Base-by-base conservation (phyloP, 768 basidiomycete species). In the Mycena indigotica region DNA sequence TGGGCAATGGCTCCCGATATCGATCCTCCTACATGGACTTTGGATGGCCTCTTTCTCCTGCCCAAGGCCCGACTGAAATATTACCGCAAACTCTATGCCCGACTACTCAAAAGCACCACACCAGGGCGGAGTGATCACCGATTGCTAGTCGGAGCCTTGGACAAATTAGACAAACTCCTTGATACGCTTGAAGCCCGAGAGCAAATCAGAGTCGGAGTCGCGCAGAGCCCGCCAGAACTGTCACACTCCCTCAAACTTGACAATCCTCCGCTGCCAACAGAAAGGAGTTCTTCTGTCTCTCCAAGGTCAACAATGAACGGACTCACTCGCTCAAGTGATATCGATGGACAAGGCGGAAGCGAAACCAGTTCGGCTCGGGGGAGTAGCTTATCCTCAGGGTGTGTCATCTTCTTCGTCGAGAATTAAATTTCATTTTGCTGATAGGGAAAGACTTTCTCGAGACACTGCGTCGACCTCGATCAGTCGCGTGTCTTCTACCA, bases 1-100 rank as follows among this genome's bases (percentile, higher is more conserved):
- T 69, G 76, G 61, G 65, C 73, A 12, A 66, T 70, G 16, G 69
- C 70, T 44, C 71, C 79, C 13, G 70, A 76, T 28, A 52, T 70
- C 3, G 74, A 79, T 55, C 67, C 75, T 15, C 72, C 79, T 5
- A 69, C 73, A 4, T 97, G 95, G 93, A 90, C 93, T 0, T 76
- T 98, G 15, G 96, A 98, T 68, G 75, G 84, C 6, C 78, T 98
- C 21, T 99, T 99, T 76, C 74, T 89, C 13, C 81, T 98, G 8
- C 97, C 97, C 0, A 89, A 87, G 67, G 77, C 78, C 15, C 85
- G 97, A 40, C 75, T 99, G 55, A 86, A 86, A 65, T 98, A 99
- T 72, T 98, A 98, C 77, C 87, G 85, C 67, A 95, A 90, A 69
- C 79, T 98, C 1, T 98, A 98, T 69, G 80, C 83, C 50, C 84